Percentiles rank a stretch among this genome's conserved stretches.
These are phyloP conservation scores for Mycena vitilis DNA, from an alignment of 768 basidiomycete genomes.

Conservation along the genomic window DNA sequence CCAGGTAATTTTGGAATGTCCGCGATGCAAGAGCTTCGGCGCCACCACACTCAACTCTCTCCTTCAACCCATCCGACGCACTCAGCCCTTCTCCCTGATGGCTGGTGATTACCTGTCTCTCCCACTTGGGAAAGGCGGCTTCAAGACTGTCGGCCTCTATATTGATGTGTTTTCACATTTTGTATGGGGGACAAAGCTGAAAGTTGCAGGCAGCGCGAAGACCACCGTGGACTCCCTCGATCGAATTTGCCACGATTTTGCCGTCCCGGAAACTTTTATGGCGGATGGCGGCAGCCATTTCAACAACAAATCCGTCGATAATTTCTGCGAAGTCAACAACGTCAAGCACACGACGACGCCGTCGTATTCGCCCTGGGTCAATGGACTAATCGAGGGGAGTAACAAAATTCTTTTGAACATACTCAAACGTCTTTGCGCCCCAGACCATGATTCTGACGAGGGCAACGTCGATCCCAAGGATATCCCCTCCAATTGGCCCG, in stretches of 20 bases:
- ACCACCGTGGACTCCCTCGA: slow-evolving; percentile 14
- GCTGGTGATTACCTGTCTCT: slow-evolving; percentile 45
- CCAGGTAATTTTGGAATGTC: slow-evolving; percentile 39
- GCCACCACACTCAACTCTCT: slow-evolving; percentile 38
- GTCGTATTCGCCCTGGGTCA: slow-evolving; percentile 34
- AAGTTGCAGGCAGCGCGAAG: slow-evolving; percentile 9
- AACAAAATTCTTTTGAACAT: slow-evolving; percentile 33
- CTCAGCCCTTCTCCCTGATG: slow-evolving; percentile 43
- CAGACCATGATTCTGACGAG: slow-evolving; percentile 37
- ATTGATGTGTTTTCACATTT: slow-evolving; percentile 37
- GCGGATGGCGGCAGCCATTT: slow-evolving; percentile 45
- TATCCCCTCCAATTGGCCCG: slow-evolving; percentile 40
- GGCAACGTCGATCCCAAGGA: slow-evolving; percentile 22
- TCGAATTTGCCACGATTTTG: slow-evolving; percentile 35
- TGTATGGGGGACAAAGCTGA: slow-evolving; percentile 41
- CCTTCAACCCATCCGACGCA: slow-evolving; percentile 42
- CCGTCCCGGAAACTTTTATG: slow-evolving; percentile 21
- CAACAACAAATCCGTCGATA: slow-evolving; percentile 32
- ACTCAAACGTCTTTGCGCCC: slow-evolving; percentile 41
- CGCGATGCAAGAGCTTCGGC: slow-evolving; percentile 43
- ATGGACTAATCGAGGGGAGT: slow-evolving; percentile 40
- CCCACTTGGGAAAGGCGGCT: slow-evolving; percentile 41
- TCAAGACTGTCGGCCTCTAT: slow-evolving; percentile 35
- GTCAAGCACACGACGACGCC: slow-evolving; percentile 35
- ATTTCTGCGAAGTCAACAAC: slow-evolving; percentile 30